Conservation (phyloP, 78 protist species). For the Dictyostelium intermedium region DNA sequence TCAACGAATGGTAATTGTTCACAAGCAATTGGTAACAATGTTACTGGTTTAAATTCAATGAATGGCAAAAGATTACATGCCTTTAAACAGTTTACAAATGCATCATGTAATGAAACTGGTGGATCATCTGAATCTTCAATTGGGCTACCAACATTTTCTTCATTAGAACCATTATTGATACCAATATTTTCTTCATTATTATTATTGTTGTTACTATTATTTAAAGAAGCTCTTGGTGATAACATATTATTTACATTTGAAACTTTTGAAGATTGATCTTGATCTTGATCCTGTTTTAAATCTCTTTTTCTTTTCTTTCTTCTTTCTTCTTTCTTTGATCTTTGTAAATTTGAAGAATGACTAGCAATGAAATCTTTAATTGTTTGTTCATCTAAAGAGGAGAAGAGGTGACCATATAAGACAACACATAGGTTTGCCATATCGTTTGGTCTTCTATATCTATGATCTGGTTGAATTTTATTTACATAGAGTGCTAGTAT, state of each 20-base stretch:
- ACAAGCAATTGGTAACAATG: not conserved
- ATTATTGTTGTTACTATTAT: not conserved
- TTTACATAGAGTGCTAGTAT: conserved; percentile 65
- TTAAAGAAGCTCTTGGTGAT: not conserved
- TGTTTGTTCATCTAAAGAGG: conserved; percentile 40
- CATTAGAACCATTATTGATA: not conserved
- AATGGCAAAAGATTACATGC: conserved; percentile 57
- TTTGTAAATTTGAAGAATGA: conserved; percentile 19
- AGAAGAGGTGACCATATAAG: conserved; percentile 27
- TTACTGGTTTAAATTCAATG: conserved; percentile 46
- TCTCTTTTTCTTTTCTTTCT: conserved; percentile 52
- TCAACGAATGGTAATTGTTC: conserved; percentile 32
- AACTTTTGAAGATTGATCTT: not conserved
- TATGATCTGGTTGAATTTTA: conserved; percentile 59
- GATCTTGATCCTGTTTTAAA: conserved; percentile 1
- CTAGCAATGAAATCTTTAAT: conserved; percentile 44
- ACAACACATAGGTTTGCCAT: conserved; percentile 70
- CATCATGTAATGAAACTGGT: conserved; percentile 52
- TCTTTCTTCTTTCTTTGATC: conserved; percentile 40
- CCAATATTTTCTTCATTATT: not conserved
- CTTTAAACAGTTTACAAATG: conserved; percentile 55
- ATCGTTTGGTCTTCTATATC: conserved; percentile 69
- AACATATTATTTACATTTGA: not conserved
- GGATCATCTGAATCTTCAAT: not conserved
- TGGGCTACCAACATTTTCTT: not conserved